phyloP scores from a whole-genome alignment of 306 rosid species.

The Dalbergia cochinchinensis region DNA sequence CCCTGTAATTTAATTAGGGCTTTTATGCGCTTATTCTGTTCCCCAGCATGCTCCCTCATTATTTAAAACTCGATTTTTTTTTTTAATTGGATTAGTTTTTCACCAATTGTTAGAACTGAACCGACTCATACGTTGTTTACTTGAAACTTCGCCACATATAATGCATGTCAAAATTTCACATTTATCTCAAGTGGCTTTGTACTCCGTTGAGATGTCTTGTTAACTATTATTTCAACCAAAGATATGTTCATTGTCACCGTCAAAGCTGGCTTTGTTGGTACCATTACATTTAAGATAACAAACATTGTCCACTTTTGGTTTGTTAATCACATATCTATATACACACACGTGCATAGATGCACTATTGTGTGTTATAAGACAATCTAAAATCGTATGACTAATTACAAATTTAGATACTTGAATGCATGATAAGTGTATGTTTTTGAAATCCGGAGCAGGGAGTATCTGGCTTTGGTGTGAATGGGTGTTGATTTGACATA shows the following conservation, averaged over 20 bases:
- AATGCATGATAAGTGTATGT: slow-evolving; percentile 4
- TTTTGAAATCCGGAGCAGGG: neutral
- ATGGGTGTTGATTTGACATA: neutral
- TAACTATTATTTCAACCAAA: slow-evolving; percentile 41
- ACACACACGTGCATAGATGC: neutral
- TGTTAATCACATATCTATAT: neutral
- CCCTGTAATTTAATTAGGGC: too few relatives aligned
- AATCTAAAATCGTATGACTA: slow-evolving; percentile 9
- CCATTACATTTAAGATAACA: slow-evolving; percentile 86
- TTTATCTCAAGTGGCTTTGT: slow-evolving; percentile 8
- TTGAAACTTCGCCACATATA: slow-evolving; percentile 30
- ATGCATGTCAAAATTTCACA: slow-evolving; percentile 23
- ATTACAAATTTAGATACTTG: neutral
- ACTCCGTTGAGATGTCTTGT: slow-evolving; percentile 31
- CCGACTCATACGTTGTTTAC: neutral
- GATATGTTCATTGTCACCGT: slow-evolving; percentile 48
- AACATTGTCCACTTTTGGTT: slow-evolving; percentile 40
- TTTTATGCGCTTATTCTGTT: too few relatives aligned
- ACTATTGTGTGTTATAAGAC: slow-evolving; percentile 11
- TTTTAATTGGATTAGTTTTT: slow-evolving; percentile 18
- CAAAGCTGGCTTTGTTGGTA: slow-evolving; percentile 97
- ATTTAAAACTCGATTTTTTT: neutral
- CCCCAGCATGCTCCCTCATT: too few relatives aligned
- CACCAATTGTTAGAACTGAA: neutral
- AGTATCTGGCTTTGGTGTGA: neutral